Base-by-base conservation (phyloP, 768 basidiomycete species). In the Pisolithus marmoratus region DNA sequence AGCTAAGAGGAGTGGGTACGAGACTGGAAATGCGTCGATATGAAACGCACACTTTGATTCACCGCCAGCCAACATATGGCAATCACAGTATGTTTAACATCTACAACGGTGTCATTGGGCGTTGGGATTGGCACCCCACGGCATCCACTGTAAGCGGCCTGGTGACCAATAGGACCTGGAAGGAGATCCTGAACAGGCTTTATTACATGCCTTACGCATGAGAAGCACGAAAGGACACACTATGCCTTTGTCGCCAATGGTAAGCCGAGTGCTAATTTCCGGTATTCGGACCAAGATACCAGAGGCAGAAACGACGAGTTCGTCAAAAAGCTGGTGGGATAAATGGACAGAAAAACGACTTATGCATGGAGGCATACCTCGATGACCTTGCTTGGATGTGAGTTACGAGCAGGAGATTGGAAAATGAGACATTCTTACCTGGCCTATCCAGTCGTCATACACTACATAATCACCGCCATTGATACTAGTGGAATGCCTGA, bases 41-140 rank as follows among this genome's bases (percentile, higher is more conserved):
- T 14, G 14, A 27, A 36, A 63, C 83, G 50, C 62, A 90, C 92
- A 49, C 80, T 77, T 73, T 95, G 93, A 55, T 91, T 93, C 49
- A 95, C 71, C 19, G 90, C 93, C 5, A 93, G 74, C 93, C 93
- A 95, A 45, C 84, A 79, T 43, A 95, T 72, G 14, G 87, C 89
- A 54, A 92, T 79, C 38, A 87, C 84, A 15, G 81, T 87, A 52
- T 90, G 90, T 55, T 78, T 81, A 24, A 92, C 78, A 22, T 79
- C 76, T 34, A 93, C 72, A 26, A 92, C 85, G 1, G 81, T 84
- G 53, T 88, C 87, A 14, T 71, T 68, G 14, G 61, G 62, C 37
- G 73, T 72, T 14, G 74, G 70, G 45, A 72, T 66, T 55, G 68
- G 71, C 51, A 73, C 68, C 22, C 77, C 73, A 46, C 76, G 67